Evolutionary conservation across 352 stramenopile species (phyloP), one percentile per base, ranked within the genome.

Genomic region (Thraustochytrium sp.): DNA sequence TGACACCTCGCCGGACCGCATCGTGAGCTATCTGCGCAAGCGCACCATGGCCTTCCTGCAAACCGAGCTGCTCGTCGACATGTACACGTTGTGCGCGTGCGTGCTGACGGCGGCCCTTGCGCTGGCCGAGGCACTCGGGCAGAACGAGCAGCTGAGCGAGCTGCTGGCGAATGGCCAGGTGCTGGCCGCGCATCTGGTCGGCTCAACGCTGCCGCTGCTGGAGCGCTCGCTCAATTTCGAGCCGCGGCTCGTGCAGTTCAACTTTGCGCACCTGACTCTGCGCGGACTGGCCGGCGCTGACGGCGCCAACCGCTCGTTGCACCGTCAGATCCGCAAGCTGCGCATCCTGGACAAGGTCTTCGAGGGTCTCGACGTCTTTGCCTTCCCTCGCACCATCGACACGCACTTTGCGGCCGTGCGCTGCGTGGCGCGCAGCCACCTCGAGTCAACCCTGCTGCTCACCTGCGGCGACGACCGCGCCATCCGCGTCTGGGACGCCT

Each of bases 21-120:
- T 80, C 38, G 16, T 80, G 26, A 46, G 46, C 44, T 80, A 65
- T 26, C 2, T 63, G 34, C 68, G 68, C 1, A 80, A 80, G 53
- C 68, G 68, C 16, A 72, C 11, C 31, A 65, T 63, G 53, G 31
- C 40, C 13, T 23, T 80, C 18, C 34, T 68, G 37, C 31, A 46
- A n/a, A 64, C 76, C 37, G 68, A 80, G 37, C 68, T 80, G 9
- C 37, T 80, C 26, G 49, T 55, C 46, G 34, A 80, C 34, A 80
- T 80, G 34, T 80, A 51, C 37, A 37, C 68, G 5, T 31, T 64
- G 5, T 80, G 31, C 38, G n/a, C 68, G 23, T 36, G 9, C 26
- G 18, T 65, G 23, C 42, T 80, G 5, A 55, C 31, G 18, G 5
- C 34, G 46, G 62, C 36, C 2, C n/a, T 64, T 34, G 68, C 44